A percentile compares a stretch with the other conserved stretches of the same genome.
Evolutionary conservation across 441 rosid species (phyloP).

Genomic region (Geranium incanum): DNA sequence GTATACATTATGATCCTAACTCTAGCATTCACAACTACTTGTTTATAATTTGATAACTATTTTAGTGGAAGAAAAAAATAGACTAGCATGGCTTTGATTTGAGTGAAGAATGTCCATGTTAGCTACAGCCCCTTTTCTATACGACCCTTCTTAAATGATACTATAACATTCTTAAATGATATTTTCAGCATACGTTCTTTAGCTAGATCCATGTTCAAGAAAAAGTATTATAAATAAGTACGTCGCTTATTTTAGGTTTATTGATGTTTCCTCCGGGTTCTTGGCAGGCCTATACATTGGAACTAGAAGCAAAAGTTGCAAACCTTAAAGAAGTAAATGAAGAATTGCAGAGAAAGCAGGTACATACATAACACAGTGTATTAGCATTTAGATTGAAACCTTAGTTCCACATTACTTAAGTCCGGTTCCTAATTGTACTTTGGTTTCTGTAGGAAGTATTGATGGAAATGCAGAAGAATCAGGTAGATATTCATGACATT

Average conservation of each 20-base stretch:
- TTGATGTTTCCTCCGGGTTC: slow-evolving; percentile 14
- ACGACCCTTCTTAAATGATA: neutral
- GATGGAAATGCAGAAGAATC: slow-evolving; percentile 42
- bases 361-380: slow-evolving; percentile 14
- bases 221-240: neutral
- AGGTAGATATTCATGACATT: slow-evolving; percentile 28
- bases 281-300: slow-evolving; percentile 61
- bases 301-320: slow-evolving; percentile 60
- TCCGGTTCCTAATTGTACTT: slow-evolving; percentile 14
- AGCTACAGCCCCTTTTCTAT: too few relatives aligned
- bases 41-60: neutral
- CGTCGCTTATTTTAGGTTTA: neutral
- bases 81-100: neutral
- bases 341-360: slow-evolving; percentile 56
- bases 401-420: neutral
- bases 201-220: neutral
- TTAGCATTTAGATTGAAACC: neutral
- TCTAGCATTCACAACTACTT: neutral
- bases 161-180: neutral
- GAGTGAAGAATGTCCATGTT: neutral
- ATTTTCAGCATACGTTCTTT: neutral
- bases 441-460: slow-evolving; percentile 38
- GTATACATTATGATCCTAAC: neutral
- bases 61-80: neutral
- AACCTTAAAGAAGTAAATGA: slow-evolving; percentile 53